These are phyloP conservation scores for Dactylellina cionopaga DNA, from an alignment of 2,329 filamentous ascomycete species.

Conservation along the genomic window DNA sequence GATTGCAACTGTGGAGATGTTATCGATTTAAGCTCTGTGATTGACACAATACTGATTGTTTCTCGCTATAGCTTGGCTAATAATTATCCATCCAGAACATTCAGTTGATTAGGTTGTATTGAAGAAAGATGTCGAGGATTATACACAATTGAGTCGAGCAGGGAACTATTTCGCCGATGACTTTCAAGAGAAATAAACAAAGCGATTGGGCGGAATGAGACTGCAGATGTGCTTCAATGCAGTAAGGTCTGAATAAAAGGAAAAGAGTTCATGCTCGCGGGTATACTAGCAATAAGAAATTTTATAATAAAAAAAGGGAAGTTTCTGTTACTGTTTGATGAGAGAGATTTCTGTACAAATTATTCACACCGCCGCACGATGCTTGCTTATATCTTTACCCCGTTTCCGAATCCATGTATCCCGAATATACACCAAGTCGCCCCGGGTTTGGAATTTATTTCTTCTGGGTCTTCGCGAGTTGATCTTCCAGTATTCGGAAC, in stretches of 20 bases:
- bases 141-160: not conserved
- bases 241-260: not conserved
- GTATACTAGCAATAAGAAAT: conserved; percentile 15
- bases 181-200: too few species aligned
- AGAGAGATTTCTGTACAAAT: conserved; percentile 21
- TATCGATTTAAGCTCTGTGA: too few species aligned
- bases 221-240: not conserved
- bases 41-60: too few species aligned
- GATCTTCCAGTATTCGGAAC: conserved; percentile 47
- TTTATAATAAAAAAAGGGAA: not conserved
- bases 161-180: too few species aligned
- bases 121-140: too few species aligned
- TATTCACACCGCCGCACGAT: not conserved
- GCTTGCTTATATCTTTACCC: too few species aligned
- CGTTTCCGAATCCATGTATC: not conserved
- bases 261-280: not conserved
- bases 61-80: not conserved
- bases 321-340: not conserved
- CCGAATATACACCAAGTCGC: not conserved
- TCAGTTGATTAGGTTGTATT: too few species aligned
- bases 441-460: conserved; percentile 31
- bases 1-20: not conserved
- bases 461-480: conserved; percentile 44
- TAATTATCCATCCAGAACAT: too few species aligned
- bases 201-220: not conserved